phyloP scores from a whole-genome alignment of 2,329 filamentous ascomycete species.

The Ascochyta clinopodiicola region DNA sequence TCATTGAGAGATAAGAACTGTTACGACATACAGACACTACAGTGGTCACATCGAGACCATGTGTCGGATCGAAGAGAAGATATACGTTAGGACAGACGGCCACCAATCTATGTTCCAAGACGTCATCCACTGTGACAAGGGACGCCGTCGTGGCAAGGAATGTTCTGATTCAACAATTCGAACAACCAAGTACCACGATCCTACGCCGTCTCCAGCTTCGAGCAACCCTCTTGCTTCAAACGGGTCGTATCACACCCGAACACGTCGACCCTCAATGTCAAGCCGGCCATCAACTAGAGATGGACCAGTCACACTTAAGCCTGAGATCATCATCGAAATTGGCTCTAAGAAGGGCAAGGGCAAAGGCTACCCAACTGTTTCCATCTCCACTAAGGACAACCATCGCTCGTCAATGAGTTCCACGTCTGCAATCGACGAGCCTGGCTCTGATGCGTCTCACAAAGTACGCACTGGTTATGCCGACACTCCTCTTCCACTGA shows the following conservation, averaged over 20 bases:
- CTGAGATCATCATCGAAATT: slow-evolving; percentile 40
- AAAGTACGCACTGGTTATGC: slow-evolving; percentile 41
- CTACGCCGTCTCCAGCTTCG: slow-evolving; percentile 38
- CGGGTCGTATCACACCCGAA: slow-evolving; percentile 27
- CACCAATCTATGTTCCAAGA: slow-evolving; percentile 33
- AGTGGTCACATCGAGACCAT: slow-evolving; percentile 24
- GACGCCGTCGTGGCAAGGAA: slow-evolving; percentile 21
- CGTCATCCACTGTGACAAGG: slow-evolving; percentile 33
- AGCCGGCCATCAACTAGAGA: slow-evolving; percentile 37
- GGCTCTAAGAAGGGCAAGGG: slow-evolving; percentile 33
- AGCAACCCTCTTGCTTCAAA: slow-evolving; percentile 42
- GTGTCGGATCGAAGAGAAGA: slow-evolving; percentile 43
- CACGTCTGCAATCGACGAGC: slow-evolving; percentile 32
- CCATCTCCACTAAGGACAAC: slow-evolving; percentile 24
- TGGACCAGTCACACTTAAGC: slow-evolving; percentile 28
- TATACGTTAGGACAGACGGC: slow-evolving; percentile 38
- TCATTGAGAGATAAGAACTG: background rate
- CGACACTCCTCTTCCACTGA: slow-evolving; percentile 32
- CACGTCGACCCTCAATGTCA: slow-evolving; percentile 32
- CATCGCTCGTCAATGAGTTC: slow-evolving; percentile 34
- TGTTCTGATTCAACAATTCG: slow-evolving; percentile 36
- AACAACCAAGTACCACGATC: slow-evolving; percentile 38
- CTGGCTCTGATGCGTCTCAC: slow-evolving; percentile 40
- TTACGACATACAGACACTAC: background rate
- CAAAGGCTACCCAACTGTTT: slow-evolving; percentile 28